A percentile compares a stretch with the other conserved stretches of the same genome.
Evolutionary conservation across 192 early-diverging fungal species (phyloP).

Genomic region (Linnemannia hyalina): DNA sequence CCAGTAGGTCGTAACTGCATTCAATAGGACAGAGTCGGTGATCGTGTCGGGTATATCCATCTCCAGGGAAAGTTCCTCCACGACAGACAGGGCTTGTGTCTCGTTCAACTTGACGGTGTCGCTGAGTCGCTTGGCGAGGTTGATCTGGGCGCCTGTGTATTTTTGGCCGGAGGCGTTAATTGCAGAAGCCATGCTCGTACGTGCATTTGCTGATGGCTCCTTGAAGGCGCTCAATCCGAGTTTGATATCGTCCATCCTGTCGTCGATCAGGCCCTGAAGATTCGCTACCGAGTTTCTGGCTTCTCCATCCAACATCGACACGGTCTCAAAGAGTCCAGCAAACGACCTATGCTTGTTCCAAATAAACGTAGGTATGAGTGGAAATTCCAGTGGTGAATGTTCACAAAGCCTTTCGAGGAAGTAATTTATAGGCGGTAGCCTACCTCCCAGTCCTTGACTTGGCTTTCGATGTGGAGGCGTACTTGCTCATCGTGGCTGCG

Average conservation of each 20-base stretch:
- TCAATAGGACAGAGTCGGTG: constrained; percentile 23
- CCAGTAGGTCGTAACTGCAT: constrained; percentile 34
- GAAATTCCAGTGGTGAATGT: too few species aligned
- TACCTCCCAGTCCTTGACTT: background rate
- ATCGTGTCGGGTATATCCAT: constrained; percentile 31
- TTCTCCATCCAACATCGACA: constrained; percentile 29
- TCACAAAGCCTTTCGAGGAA: background rate
- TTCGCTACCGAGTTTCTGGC: constrained; percentile 10
- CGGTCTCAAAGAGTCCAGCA: constrained; percentile 15
- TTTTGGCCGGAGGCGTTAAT: constrained; percentile 44
- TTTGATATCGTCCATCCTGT: constrained; percentile 29
- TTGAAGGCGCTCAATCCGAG: constrained; percentile 58
- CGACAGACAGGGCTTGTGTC: constrained; percentile 42
- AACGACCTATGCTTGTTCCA: constrained; percentile 11
- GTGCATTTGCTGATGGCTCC: constrained; percentile 40
- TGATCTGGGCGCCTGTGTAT: constrained; percentile 50
- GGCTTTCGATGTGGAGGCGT: background rate
- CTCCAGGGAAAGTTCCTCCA: constrained; percentile 22
- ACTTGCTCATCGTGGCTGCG: background rate
- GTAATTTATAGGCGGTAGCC: background rate
- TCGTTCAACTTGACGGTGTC: constrained; percentile 58
- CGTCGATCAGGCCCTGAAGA: constrained; percentile 48
- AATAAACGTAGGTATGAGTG: background rate
- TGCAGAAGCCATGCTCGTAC: constrained; percentile 44
- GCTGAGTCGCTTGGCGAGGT: constrained; percentile 56